These are phyloP conservation scores for Conticribra guillardii DNA, from an alignment of 108 stramenopile species.

Conservation along the genomic window DNA sequence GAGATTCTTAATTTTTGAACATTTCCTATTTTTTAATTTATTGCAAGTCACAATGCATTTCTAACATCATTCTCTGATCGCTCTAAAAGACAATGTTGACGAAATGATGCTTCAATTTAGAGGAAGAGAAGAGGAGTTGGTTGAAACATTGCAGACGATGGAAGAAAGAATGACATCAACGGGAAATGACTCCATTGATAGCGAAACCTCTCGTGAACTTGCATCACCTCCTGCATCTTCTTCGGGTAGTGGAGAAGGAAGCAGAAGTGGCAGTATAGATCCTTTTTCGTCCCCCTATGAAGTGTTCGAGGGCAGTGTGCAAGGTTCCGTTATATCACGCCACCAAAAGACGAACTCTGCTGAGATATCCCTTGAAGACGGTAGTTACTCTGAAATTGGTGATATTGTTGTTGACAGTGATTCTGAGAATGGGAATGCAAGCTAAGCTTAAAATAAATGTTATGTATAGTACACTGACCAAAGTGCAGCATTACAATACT, in stretches of 20 bases:
- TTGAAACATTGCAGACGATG: constrained; percentile 14
- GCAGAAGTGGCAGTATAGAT: neutral
- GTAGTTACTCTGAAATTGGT: neutral
- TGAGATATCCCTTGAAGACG: neutral
- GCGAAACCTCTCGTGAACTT: neutral
- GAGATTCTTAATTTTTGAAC: too few species aligned
- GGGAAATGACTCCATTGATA: neutral
- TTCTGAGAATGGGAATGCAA: neutral
- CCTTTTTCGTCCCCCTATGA: neutral
- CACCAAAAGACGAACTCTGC: too few species aligned
- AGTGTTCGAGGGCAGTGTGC: neutral
- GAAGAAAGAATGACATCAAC: neutral
- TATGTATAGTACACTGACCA: too few species aligned
- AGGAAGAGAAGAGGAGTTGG: constrained; percentile 18
- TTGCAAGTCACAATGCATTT: too few species aligned
- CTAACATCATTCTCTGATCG: too few species aligned
- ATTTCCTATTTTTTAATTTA: too few species aligned
- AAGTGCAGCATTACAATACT: too few species aligned
- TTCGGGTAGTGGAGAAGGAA: neutral
- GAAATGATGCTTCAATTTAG: constrained; percentile 17
- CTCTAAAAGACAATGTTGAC: constrained; percentile 13
- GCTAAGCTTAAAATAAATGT: too few species aligned
- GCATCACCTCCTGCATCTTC: neutral
- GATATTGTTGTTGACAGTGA: neutral
- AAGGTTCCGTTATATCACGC: neutral